phyloP scores from a whole-genome alignment of 805 yeast genomes.

The Schizosaccharomyces osmophilus region DNA sequence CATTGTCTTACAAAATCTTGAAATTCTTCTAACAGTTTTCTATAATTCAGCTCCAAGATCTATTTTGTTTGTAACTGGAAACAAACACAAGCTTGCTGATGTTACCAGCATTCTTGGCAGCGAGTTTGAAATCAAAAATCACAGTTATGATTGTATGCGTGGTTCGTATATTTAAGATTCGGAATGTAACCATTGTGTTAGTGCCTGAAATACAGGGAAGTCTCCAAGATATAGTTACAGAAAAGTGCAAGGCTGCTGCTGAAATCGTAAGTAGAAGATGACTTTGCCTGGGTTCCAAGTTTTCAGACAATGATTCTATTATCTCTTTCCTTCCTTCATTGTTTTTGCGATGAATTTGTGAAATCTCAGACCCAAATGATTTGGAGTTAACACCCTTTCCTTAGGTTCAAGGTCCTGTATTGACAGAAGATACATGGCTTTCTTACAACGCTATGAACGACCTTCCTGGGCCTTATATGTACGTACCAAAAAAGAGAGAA shows the following conservation, averaged over 20 bases:
- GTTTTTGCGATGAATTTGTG: background rate
- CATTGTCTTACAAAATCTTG: background rate
- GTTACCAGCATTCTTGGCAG: conserved; percentile 42
- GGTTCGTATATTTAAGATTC: background rate
- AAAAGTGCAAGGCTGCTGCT: conserved; percentile 59
- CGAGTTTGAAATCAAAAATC: conserved; percentile 27
- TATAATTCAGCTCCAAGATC: background rate
- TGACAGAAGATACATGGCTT: conserved; percentile 87
- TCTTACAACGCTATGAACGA: conserved; percentile 58
- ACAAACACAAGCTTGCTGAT: conserved; percentile 67
- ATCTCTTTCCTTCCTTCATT: background rate
- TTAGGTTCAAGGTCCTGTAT: conserved; percentile 45
- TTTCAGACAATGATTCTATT: background rate
- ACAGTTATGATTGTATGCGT: conserved; percentile 31
- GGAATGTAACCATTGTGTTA: background rate
- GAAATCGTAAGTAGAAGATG: conserved; percentile 15
- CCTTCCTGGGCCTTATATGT: conserved; percentile 77
- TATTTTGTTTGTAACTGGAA: conserved; percentile 24
- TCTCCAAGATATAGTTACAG: conserved; percentile 53
- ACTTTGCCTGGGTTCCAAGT: no score
- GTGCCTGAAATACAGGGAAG: conserved; percentile 80
- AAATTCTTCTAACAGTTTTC: background rate
- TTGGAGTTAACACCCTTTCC: background rate
- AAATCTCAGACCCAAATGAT: background rate
- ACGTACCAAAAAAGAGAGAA: conserved; percentile 1